phyloP scores from a whole-genome alignment of 1,284 basidiomycete genomes.

The Pseudozyma tsukubaensis region DNA sequence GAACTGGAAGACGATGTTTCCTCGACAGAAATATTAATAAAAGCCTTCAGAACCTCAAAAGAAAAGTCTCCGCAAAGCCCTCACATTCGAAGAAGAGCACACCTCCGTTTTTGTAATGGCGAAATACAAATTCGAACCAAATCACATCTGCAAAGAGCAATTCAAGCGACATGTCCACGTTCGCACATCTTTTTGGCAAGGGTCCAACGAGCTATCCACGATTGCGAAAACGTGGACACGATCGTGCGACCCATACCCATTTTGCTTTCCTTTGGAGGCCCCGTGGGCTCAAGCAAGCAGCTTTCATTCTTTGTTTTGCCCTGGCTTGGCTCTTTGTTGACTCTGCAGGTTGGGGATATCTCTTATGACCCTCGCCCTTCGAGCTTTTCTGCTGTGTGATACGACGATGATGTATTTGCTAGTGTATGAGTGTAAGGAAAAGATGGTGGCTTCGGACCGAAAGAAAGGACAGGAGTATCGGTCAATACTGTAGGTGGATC shows the following conservation, averaged over 20 bases:
- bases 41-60: background rate
- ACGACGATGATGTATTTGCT: too few species aligned
- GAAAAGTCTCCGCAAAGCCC: background rate
- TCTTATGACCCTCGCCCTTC: background rate
- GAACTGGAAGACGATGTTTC: background rate
- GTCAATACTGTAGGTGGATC: too few species aligned
- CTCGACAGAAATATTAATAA: too few species aligned
- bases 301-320: background rate
- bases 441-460: too few species aligned
- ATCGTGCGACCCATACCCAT: slow-evolving; percentile 42
- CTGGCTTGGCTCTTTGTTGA: background rate
- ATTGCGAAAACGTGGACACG: slow-evolving; percentile 47
- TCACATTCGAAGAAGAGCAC: too few species aligned
- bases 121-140: slow-evolving; percentile 12
- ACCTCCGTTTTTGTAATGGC: background rate
- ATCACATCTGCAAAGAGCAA: background rate
- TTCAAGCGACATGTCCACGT: slow-evolving; percentile 27
- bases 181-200: slow-evolving; percentile 22
- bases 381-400: too few species aligned
- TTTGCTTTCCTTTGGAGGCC: background rate
- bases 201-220: slow-evolving; percentile 15
- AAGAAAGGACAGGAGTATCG: too few species aligned
- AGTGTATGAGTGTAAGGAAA: too few species aligned
- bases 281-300: background rate
- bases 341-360: background rate